phyloP scores from a whole-genome alignment of 176 grass and related monocot genomes.

The Hordeum marinum region DNA sequence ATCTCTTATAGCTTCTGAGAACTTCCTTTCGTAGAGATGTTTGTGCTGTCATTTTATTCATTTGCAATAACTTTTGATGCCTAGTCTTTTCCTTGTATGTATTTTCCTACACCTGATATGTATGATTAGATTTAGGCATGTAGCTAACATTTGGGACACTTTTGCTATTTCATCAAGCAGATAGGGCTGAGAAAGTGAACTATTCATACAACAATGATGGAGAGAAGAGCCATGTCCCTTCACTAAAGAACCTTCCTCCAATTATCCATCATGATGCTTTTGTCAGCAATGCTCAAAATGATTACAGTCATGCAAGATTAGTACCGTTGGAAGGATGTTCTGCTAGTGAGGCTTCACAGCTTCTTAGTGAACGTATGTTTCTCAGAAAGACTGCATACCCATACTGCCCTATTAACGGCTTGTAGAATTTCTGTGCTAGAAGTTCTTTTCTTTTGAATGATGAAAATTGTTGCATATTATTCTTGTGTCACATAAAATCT shows the following conservation, averaged over 20 bases:
- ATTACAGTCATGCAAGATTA: constrained; percentile 40
- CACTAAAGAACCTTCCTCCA: constrained; percentile 53
- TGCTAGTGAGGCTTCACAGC: constrained; percentile 54
- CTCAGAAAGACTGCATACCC: neutral
- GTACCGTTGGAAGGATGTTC: constrained; percentile 68
- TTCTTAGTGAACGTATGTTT: constrained; percentile 56
- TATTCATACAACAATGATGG: constrained; percentile 56
- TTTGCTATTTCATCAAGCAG: constrained; percentile 39
- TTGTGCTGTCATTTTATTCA: neutral
- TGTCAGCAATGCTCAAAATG: constrained; percentile 40
- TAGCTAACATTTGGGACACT: neutral
- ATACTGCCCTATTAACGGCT: neutral
- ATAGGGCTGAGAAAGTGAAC: constrained; percentile 53
- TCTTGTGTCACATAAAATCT: neutral
- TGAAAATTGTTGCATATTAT: neutral
- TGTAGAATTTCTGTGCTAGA: neutral
- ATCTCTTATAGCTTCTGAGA: constrained; percentile 2
- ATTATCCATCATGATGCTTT: constrained; percentile 53
- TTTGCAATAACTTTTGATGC: neutral
- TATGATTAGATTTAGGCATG: neutral
- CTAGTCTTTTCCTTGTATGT: neutral
- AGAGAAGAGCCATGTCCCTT: constrained; percentile 56
- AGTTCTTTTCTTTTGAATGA: neutral
- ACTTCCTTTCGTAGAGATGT: neutral
- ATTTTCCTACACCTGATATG: neutral